These are phyloP conservation scores for Fraxinus xanthoxyloides DNA, from an alignment of 305 asterid genomes.

Conservation along the genomic window DNA sequence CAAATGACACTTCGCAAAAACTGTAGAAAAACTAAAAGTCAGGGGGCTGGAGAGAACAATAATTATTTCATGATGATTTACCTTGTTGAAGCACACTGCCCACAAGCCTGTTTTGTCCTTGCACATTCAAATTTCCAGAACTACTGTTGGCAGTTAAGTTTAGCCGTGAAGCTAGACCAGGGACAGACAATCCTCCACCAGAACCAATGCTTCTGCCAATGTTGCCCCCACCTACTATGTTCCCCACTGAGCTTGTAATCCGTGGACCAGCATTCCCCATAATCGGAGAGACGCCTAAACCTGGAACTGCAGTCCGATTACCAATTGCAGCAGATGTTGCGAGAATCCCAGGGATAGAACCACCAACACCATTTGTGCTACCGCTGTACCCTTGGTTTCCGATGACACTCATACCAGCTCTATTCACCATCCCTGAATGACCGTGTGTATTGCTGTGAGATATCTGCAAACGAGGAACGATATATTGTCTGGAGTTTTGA, in stretches of 20 bases:
- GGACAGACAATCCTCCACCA: conserved; percentile 84
- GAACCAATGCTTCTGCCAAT: conserved; percentile 85
- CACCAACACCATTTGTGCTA: conserved; percentile 76
- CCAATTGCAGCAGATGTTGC: conserved; percentile 86
- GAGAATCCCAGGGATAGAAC: conserved; percentile 92
- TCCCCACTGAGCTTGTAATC: conserved; percentile 78
- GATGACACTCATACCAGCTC: conserved; percentile 80
- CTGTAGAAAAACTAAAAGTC: not conserved
- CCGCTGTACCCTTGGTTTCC: conserved; percentile 85
- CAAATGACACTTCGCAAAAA: conserved; percentile 12
- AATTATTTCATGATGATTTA: conserved; percentile 26
- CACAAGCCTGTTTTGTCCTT: conserved; percentile 86
- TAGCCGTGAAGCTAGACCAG: conserved; percentile 83
- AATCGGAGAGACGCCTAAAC: conserved; percentile 80
- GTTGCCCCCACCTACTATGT: conserved; percentile 80
- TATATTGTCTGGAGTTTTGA: conserved; percentile 7
- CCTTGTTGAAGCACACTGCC: conserved; percentile 95
- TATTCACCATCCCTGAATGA: conserved; percentile 78
- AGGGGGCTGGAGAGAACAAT: conserved; percentile 17
- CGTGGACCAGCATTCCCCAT: conserved; percentile 83
- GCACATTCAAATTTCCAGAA: conserved; percentile 80
- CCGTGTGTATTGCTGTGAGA: conserved; percentile 83
- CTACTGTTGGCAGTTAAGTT: conserved; percentile 65
- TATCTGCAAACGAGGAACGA: conserved; percentile 54
- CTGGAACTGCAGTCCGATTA: conserved; percentile 73